Evolutionary conservation across 257 asterid species (phyloP).

Genomic region (Jacaranda mimosifolia): DNA sequence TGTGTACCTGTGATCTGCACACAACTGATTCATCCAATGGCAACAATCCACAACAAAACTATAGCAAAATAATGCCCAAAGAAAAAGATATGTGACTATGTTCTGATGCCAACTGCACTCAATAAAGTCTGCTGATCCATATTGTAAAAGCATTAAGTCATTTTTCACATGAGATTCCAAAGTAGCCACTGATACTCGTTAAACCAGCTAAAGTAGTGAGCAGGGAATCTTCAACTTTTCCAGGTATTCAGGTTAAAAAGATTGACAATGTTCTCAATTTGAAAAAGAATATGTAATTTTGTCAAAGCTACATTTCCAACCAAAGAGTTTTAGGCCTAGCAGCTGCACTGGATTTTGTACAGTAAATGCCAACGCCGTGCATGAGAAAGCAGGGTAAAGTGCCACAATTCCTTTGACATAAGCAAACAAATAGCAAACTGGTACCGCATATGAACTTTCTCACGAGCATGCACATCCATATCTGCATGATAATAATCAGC

Average conservation of each 20-base stretch:
- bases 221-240: conserved; percentile 15
- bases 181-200: conserved; percentile 2
- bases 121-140: neutral
- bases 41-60: conserved; percentile 24
- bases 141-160: conserved; percentile 8
- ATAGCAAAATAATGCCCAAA: conserved; percentile 20
- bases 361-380: conserved; percentile 21
- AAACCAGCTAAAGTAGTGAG: conserved; percentile 6
- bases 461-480: conserved; percentile 88
- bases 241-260: conserved; percentile 18
- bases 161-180: conserved; percentile 22
- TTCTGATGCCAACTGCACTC: conserved; percentile 19
- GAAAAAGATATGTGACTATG: conserved; percentile 3
- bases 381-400: conserved; percentile 38
- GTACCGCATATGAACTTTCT: conserved; percentile 84
- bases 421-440: conserved; percentile 37
- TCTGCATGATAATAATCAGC: conserved; percentile 97
- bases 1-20: conserved; percentile 22
- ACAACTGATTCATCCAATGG: conserved; percentile 10
- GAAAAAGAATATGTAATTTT: neutral
- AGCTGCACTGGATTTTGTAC: conserved; percentile 18
- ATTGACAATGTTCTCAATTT: conserved; percentile 28
- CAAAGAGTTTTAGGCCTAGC: conserved; percentile 2
- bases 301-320: neutral
- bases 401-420: conserved; percentile 29